Evolutionary conservation across 2,329 filamentous ascomycete species (phyloP), one percentile per base, ranked within the genome.

Genomic region (Alternaria brassicicola): DNA sequence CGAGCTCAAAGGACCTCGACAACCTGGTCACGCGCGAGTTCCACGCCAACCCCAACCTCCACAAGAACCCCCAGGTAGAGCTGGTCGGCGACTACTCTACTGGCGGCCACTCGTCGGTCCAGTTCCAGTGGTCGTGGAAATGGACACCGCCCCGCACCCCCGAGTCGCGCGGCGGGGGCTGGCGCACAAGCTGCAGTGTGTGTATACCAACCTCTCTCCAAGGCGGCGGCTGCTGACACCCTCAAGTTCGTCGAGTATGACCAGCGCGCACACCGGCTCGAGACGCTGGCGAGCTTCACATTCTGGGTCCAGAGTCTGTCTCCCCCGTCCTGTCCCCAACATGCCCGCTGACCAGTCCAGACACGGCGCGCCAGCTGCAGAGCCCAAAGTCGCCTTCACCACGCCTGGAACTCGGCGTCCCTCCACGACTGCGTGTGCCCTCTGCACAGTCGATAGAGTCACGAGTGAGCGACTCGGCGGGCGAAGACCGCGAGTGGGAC

Each of bases 51-150:
- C 95, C 95, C 1, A 99, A 99, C 73, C 82, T 99, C 55, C 95
- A 99, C 81, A 98, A 96, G 76, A 98, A 97, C 74, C 86, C 93
- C 53, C 98, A 98, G 74, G 95, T 99, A 36, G 90, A 96, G 71
- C 84, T 98, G 42, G 89, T 99, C n/a, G 95, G 95, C 3, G 93
- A 97, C 76, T 97, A 90, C 74, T 85, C 86, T 3, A 99, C 95
- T 0, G 88, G 85, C 30, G 93, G 94, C n/a, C 91, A 83, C 70
- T 82, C 89, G 6, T 94, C 92, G 2, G 89, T 96, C 28, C 88
- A 92, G 31, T 97, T 97, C 74, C 90, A 94, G 64, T 99, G 94
- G 93, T 89, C 89, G 7, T 99, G 95, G 95, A 95, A 90, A 82
- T 99, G 94, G 93, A 92, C 90, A 74, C 92, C 95, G 8, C 95